phyloP scores from a whole-genome alignment of 148 eudicot species.

The Arbutus unedo region DNA sequence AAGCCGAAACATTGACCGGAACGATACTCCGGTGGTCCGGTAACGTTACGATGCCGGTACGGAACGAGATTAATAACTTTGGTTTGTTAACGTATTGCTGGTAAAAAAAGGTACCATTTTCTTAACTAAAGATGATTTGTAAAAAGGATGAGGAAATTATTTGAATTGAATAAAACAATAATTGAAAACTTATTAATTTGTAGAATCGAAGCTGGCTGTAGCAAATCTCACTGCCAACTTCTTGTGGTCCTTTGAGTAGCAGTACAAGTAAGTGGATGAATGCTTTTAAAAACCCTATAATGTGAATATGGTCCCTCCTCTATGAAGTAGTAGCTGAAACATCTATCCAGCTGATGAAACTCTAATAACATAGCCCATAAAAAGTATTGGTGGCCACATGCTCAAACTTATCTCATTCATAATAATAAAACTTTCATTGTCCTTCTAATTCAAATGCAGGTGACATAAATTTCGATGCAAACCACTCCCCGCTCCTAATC shows the following conservation, averaged over 20 bases:
- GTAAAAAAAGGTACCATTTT: too few relatives aligned
- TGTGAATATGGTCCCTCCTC: constrained; percentile 15
- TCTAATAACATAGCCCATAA: constrained; percentile 10
- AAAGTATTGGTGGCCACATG: constrained; percentile 15
- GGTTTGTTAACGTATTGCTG: too few relatives aligned
- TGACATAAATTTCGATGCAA: neutral
- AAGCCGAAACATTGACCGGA: too few relatives aligned
- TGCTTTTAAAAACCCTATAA: constrained; percentile 17
- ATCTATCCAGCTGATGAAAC: neutral
- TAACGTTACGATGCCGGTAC: too few relatives aligned
- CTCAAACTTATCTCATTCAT: constrained; percentile 14
- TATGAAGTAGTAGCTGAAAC: constrained; percentile 11
- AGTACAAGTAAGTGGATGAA: neutral
- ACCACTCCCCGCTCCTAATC: neutral
- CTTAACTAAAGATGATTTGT: too few relatives aligned
- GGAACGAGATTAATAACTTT: too few relatives aligned
- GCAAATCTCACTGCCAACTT: constrained; percentile 7
- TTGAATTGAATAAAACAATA: neutral
- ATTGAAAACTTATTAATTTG: neutral
- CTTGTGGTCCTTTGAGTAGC: constrained; percentile 14
- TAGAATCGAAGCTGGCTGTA: constrained; percentile 7
- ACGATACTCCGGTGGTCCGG: too few relatives aligned
- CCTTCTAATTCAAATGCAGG: neutral
- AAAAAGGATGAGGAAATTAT: neutral
- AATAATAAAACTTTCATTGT: neutral